phyloP scores from a whole-genome alignment of 148 eudicot species.

The Amaranthus palmeri region DNA sequence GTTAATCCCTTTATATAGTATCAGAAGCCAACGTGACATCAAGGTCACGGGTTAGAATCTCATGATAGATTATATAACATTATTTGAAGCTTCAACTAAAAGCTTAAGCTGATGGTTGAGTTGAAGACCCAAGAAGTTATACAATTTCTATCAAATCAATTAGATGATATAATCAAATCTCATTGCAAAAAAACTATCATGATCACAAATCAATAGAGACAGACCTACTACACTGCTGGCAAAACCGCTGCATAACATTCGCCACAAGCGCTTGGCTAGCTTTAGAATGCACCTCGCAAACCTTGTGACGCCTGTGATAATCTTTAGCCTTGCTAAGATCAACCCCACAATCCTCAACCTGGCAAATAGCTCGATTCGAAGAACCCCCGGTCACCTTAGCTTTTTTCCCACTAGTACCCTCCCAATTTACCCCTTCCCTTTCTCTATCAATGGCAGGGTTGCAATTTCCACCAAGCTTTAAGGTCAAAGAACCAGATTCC shows the following conservation, averaged over 20 bases:
- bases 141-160: not conserved
- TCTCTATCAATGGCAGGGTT: constrained; percentile 28
- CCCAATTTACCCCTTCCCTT: constrained; percentile 28
- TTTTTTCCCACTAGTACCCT: constrained; percentile 53
- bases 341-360: constrained; percentile 66
- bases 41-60: too few species aligned
- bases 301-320: constrained; percentile 87
- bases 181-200: not conserved
- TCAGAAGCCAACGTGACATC: too few species aligned
- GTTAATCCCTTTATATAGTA: too few species aligned
- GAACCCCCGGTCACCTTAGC: constrained; percentile 40
- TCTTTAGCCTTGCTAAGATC: constrained; percentile 77
- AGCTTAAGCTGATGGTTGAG: too few species aligned
- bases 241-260: constrained; percentile 70
- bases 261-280: constrained; percentile 61
- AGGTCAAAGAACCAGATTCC: constrained; percentile 43
- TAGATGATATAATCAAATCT: not conserved
- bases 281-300: constrained; percentile 77
- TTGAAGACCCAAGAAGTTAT: not conserved
- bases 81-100: too few species aligned
- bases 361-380: constrained; percentile 57
- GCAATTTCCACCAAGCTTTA: constrained; percentile 57
- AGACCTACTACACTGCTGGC: constrained; percentile 95
- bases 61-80: too few species aligned
- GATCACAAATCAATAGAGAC: not conserved